A percentile compares a stretch with the other conserved stretches of the same genome.
Evolutionary conservation across 2,329 filamentous ascomycete species (phyloP).

Genomic region (Geosmithia morbida): DNA sequence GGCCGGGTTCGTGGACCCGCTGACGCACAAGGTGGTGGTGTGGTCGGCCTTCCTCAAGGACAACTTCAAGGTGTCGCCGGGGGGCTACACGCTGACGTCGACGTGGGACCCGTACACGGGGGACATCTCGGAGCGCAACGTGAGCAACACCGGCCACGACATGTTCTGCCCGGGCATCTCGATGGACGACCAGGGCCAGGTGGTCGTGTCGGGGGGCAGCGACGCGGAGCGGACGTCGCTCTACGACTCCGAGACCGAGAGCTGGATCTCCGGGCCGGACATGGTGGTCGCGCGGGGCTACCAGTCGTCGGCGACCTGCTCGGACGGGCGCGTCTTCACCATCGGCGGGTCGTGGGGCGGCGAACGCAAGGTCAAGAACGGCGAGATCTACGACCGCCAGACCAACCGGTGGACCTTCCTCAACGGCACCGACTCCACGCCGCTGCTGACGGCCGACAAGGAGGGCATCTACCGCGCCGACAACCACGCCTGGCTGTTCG

Average conservation of each 20-base stretch:
- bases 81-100: constrained; percentile 1
- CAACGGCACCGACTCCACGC: constrained; percentile 20
- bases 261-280: constrained; percentile 21
- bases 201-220: constrained; percentile 39
- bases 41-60: constrained; percentile 8
- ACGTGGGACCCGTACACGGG: constrained; percentile 5
- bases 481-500: constrained; percentile 18
- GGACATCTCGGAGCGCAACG: constrained; percentile 11
- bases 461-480: constrained; percentile 32
- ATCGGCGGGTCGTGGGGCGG: constrained; percentile 42
- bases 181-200: constrained; percentile 28
- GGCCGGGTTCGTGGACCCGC: constrained; percentile 12
- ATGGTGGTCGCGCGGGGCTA: constrained; percentile 36
- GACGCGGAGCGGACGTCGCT: constrained; percentile 31
- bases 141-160: constrained; percentile 30
- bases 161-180: constrained; percentile 45
- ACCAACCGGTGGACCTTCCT: constrained; percentile 30
- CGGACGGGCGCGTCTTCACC: constrained; percentile 39
- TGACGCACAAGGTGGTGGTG: constrained; percentile 10
- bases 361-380: constrained; percentile 33
- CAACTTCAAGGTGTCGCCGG: constrained; percentile 1
- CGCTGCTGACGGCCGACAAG: constrained; percentile 29
- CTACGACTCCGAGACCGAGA: constrained; percentile 21
- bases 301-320: constrained; percentile 32
- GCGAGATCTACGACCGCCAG: constrained; percentile 34